Evolutionary conservation across 139 green algal species (phyloP), one percentile per base, ranked within the genome.

Genomic region (Picochlorum costavermella): DNA sequence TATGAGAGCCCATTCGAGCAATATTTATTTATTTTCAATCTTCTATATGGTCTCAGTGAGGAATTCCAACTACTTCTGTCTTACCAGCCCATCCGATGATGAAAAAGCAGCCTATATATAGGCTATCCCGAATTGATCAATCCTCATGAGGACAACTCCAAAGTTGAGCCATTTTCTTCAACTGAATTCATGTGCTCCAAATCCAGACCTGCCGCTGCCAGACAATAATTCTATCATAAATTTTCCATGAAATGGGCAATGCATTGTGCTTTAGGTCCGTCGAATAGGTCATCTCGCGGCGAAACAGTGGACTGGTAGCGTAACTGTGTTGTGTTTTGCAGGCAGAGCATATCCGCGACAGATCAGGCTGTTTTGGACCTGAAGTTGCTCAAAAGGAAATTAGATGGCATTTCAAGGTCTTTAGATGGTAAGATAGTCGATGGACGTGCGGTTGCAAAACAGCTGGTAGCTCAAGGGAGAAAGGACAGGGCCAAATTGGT

Each of bases 311-410:
- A 23, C 17, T 53, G 46, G n/a, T 26, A 20, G 17, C 12, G n/a
- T 20, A 20, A 28, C 16, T 53, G 8, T 28, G 46, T 53, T 6
- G 25, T 33, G 20, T 61, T 25, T 45, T 45, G 13, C 43, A 62
- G 55, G 51, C 12, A 60, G 49, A 56, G 73, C 26, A 87, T 93
- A 46, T 91, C 81, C 40, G 83, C 92, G 2, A 64, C 60, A 5
- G 86, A 94, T 61, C 70, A 72, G 6, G 82, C 86, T 0, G 74
- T 94, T 16, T 73, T 92, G 33, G 74, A 71, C 5, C 72, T 94
- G 3, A 92, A 90, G 60, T 79, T 80, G 2, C 87, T 93, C 53
- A 65, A 77, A 4, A 80, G 77, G 23, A 87, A 90, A 64, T 59
- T 94, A n/a, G 75, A 79, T 16, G 23, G 4, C 31, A 11, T 33